Evolutionary conservation across 768 basidiomycete species (phyloP), one percentile per base, ranked within the genome.

Genomic region (Lanmaoa rubissima): DNA sequence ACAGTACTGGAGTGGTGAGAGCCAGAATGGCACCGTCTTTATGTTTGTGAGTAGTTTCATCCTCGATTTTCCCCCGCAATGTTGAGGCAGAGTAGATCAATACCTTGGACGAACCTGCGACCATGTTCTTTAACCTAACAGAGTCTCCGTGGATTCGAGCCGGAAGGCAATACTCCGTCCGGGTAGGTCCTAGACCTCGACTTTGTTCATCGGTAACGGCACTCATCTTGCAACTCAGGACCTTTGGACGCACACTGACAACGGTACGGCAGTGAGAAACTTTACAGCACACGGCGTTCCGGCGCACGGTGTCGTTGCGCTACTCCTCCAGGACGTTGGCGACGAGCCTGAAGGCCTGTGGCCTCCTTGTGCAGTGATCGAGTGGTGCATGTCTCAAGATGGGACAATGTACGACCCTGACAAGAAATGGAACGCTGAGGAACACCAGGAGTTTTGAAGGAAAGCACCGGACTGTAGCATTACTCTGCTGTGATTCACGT

Each of bases 81-180:
- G 5, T 48, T 68, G 35, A 58, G 17, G 26, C 10, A 36, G 34
- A n/a, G 16, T 35, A 87, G 86, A 73, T 88, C 36, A 88, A 88
- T 61, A 80, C 78, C 4, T 69, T 85, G 45, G 77, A 85, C 59
- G 69, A 81, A 60, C 77, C 83, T 4, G 76, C 82, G 4, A 76
- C 78, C 56, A 75, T 87, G 80, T 78, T 73, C 66, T 87, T 87
- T 72, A 83, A 76, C 56, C 69, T 88, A 51, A 83, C 83, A 5
- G 85, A 88, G 62, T 87, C 86, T 3, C 85, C 86, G 1, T 88
- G 85, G 85, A 82, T 86, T 58, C 78, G 84, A 49, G 85, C 85
- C 4, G 86, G 86, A 43, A 74, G 82, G 45, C 80, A 84, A 63
- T 87, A 88, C 64, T 65, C 77, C n/a, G 81, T 88, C 54, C 76